These are phyloP conservation scores for Tetrapyrgos nigripes DNA, from an alignment of 1,284 basidiomycete species.

Conservation along the genomic window DNA sequence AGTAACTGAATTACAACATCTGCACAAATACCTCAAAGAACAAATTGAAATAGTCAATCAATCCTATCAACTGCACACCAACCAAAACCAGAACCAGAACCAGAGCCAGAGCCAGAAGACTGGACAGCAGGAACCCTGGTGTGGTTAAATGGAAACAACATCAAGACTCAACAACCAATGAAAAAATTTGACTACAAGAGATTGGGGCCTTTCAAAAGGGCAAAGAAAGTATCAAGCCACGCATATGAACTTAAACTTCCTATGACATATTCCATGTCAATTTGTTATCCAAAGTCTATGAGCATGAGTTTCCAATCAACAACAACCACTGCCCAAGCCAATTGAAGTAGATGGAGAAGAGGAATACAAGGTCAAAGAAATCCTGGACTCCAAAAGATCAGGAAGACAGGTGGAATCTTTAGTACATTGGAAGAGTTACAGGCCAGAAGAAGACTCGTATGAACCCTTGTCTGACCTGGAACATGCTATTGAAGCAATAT, in stretches of 20 bases:
- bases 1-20: no score
- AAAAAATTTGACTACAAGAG: constrained; percentile 19
- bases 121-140: constrained; percentile 3
- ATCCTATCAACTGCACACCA: no score
- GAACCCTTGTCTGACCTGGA: background rate
- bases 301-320: background rate
- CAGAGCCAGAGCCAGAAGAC: background rate
- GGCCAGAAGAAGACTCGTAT: background rate
- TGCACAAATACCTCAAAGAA: no score
- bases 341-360: background rate
- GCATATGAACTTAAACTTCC: constrained; percentile 21
- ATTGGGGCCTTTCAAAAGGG: constrained; percentile 17
- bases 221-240: constrained; percentile 19
- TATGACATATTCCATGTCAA: no score
- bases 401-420: background rate
- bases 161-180: constrained; percentile 1
- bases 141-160: constrained; percentile 6
- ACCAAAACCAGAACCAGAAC: no score
- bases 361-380: constrained; percentile 5
- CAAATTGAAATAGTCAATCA: no score
- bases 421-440: background rate
- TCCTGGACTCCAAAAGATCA: background rate
- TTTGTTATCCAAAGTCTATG: no score
- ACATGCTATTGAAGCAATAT: background rate
- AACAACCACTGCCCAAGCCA: background rate